These are phyloP conservation scores for Chamaecyparis obtusa DNA, from an alignment of 75 land plant genomes.

Conservation along the genomic window DNA sequence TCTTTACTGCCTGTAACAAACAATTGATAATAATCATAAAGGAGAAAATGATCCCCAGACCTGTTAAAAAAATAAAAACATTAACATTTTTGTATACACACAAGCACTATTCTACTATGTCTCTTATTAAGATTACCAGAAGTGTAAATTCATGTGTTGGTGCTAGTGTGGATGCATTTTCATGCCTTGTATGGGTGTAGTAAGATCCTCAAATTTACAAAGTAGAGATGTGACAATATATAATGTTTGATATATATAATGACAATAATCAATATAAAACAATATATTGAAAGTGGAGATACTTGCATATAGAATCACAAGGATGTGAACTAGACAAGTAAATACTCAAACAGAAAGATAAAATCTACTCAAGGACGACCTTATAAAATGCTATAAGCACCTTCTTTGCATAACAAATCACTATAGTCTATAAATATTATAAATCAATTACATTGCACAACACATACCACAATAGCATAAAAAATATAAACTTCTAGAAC, in stretches of 20 bases:
- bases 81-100: neutral
- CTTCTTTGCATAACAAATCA: neutral
- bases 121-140: neutral
- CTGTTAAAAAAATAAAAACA: neutral
- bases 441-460: no score
- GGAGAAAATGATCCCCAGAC: neutral
- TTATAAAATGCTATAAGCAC: neutral
- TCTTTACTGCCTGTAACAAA: neutral
- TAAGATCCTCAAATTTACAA: neutral
- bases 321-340: neutral
- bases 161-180: neutral
- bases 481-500: no score
- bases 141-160: neutral
- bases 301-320: neutral
- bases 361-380: neutral
- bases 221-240: neutral
- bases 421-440: no score
- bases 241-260: no score
- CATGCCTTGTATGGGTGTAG: no score
- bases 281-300: neutral
- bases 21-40: neutral
- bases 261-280: neutral
- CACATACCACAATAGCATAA: no score
- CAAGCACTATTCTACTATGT: neutral
- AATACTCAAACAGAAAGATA: neutral